Base-by-base conservation (phyloP, 202 grass and related monocot species). In the Musa balbisiana region DNA sequence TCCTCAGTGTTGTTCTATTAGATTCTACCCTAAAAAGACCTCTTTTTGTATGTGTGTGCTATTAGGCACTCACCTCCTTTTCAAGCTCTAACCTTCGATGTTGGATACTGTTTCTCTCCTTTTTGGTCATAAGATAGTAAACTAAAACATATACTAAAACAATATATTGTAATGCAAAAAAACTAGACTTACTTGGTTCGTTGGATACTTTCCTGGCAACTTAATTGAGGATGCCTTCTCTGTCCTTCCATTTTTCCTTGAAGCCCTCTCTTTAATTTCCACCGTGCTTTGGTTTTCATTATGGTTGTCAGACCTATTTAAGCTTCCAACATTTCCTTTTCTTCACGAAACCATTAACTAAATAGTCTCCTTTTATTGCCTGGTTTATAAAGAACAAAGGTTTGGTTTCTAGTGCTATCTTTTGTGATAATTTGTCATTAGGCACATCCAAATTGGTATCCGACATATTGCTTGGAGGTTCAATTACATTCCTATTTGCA, bases 361-460 rank as follows among this genome's bases (percentile, higher is more conserved):
- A 86, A 80, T 84, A 85, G 15, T 93, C 86, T 23, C 77, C 91
- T 33, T 92, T 93, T 76, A 99, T 99, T 81, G 95, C 91, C 71
- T 91, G 87, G 75, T 78, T 94, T 80, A 99, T 99, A 76, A 90
- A 98, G 86, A 93, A 92, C 94, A 94, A 89, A 64, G 91, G 86
- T 80, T 86, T 93, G 75, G 89, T 87, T 49, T 90, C 87, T 62
- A 83, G 58, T 25, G 65, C 52, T 20, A 85, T 64, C 27, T 82
- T 82, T 27, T 77, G 76, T 51, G 56, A 52, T 78, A 53, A 24
- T 71, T 81, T 64, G 73, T 15, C 12, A 54, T 29, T 65, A 49
- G n/a, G 68, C 27, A 66, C 55, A 67, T 9, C 49, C 27, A 1
- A 29, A 13, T 52, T 50, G 23, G 52, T 17, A 22, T 73, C 73